Conservation (phyloP, 768 basidiomycete genomes). For the Russula dissimulans region DNA sequence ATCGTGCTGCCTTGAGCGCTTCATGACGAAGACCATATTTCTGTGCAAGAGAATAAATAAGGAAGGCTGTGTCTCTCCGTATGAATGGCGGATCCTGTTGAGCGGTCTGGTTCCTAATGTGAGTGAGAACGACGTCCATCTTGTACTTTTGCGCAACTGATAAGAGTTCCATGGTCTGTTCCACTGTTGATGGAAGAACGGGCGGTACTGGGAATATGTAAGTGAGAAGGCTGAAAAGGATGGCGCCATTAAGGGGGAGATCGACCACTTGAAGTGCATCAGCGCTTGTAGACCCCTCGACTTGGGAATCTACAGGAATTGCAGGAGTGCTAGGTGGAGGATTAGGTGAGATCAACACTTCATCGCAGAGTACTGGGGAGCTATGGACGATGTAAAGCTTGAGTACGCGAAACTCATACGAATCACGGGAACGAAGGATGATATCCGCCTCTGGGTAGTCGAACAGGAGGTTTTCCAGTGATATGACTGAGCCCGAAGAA, state of each 20-base stretch:
- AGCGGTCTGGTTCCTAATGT: not conserved
- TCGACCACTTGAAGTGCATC: not conserved
- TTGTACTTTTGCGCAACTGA: not conserved
- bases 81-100: not conserved
- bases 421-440: constrained; percentile 35
- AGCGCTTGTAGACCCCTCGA: not conserved
- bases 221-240: constrained; percentile 3
- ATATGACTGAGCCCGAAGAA: not conserved
- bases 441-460: constrained; percentile 36
- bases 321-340: not conserved
- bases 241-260: not conserved
- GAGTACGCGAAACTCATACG: constrained; percentile 36
- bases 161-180: constrained; percentile 2
- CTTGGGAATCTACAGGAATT: not conserved
- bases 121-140: not conserved
- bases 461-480: constrained; percentile 24
- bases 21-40: not conserved
- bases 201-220: not conserved
- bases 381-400: constrained; percentile 35
- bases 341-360: constrained; percentile 16
- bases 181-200: not conserved
- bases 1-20: not conserved
- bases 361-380: constrained; percentile 30
- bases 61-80: not conserved
- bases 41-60: not conserved